Evolutionary conservation across 257 asterid species (phyloP).

Genomic region (Plantago ovata): DNA sequence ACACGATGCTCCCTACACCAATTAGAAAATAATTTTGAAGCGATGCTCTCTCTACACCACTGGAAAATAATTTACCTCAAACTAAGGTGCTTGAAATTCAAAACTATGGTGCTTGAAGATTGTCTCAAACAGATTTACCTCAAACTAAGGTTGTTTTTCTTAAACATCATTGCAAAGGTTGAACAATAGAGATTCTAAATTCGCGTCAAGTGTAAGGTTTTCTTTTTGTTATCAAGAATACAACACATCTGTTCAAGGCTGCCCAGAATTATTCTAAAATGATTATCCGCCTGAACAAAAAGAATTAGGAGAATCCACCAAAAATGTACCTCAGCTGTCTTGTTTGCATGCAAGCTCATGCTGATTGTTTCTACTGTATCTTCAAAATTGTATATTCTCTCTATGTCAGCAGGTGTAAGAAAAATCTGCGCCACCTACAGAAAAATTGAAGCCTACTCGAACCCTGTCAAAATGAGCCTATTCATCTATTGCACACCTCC

Average conservation of each 20-base stretch:
- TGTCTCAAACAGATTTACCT: no score
- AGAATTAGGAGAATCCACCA: slow-evolving; percentile 1
- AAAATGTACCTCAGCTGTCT: slow-evolving; percentile 16
- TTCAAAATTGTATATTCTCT: slow-evolving; percentile 5
- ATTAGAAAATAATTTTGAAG: no score
- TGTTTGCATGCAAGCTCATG: not conserved
- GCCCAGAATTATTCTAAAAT: slow-evolving; percentile 22
- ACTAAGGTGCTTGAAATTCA: no score
- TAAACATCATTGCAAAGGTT: not conserved
- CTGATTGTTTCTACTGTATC: slow-evolving; percentile 8
- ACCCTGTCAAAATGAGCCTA: slow-evolving; percentile 18
- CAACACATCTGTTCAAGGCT: slow-evolving; percentile 15
- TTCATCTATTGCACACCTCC: slow-evolving; percentile 51
- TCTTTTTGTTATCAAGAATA: slow-evolving; percentile 9
- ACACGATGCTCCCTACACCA: no score
- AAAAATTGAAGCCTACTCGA: slow-evolving; percentile 11
- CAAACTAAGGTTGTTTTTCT: no score
- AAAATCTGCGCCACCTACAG: slow-evolving; percentile 20
- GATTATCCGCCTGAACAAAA: slow-evolving; percentile 17
- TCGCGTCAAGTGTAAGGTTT: not conserved
- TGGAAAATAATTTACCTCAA: no score
- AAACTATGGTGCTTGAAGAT: no score
- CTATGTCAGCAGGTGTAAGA: slow-evolving; percentile 16
- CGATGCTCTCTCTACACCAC: no score
- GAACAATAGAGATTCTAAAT: not conserved